These are phyloP conservation scores for Boletus sp. DNA, from an alignment of 768 basidiomycete species.

Conservation along the genomic window DNA sequence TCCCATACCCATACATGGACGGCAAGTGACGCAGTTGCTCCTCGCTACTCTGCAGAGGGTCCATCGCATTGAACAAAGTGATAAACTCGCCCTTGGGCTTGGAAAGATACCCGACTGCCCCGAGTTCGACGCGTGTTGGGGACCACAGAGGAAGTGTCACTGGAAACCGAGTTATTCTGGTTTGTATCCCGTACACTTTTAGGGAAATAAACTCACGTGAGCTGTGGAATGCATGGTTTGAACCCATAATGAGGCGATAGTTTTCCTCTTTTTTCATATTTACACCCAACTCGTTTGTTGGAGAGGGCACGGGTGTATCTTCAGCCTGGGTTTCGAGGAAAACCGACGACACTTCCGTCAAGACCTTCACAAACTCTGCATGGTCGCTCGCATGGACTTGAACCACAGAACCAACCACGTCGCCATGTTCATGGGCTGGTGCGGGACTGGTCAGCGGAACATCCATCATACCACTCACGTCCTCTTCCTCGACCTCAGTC, in stretches of 20 bases:
- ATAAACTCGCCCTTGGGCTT: constrained; percentile 70
- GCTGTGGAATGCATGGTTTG: constrained; percentile 68
- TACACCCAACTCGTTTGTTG: constrained; percentile 37
- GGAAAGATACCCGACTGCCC: constrained; percentile 72
- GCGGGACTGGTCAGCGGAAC: constrained; percentile 19
- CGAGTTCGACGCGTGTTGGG: constrained; percentile 59
- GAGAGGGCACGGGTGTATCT: constrained; percentile 28
- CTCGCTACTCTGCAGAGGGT: constrained; percentile 46
- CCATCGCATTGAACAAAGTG: constrained; percentile 68
- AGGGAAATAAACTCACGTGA: constrained; percentile 47
- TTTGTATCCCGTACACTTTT: not conserved
- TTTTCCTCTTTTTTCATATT: constrained; percentile 58
- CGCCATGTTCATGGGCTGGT: not conserved
- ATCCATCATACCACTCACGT: constrained; percentile 12
- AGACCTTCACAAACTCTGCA: constrained; percentile 22
- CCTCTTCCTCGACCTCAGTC: constrained; percentile 15
- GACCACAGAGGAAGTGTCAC: constrained; percentile 72
- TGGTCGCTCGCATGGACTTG: constrained; percentile 5
- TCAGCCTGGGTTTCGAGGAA: not conserved
- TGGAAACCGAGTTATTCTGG: constrained; percentile 18
- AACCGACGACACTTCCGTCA: not conserved
- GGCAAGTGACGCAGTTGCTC: constrained; percentile 48
- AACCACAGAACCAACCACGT: not conserved
- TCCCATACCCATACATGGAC: constrained; percentile 64
- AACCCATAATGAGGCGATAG: constrained; percentile 53